phyloP scores from a whole-genome alignment of 1,284 basidiomycete species.

The Austroboletus niveus region DNA sequence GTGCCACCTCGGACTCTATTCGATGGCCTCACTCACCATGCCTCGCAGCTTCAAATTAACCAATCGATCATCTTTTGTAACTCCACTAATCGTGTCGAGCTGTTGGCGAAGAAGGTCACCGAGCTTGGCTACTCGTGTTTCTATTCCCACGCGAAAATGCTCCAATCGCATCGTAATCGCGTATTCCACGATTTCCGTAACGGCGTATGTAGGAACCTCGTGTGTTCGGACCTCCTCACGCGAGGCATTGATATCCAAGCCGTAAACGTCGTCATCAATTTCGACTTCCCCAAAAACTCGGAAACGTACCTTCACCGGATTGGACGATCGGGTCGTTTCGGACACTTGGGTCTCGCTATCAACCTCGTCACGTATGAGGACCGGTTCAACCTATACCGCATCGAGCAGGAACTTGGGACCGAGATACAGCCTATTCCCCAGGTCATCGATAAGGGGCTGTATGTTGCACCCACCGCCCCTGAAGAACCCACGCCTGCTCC shows the following conservation, averaged over 20 bases:
- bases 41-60: conserved; percentile 93
- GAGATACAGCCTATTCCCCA: conserved; percentile 97
- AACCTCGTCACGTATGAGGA: conserved; percentile 97
- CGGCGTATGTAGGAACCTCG: conserved; percentile 96
- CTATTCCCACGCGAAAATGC: conserved; percentile 99
- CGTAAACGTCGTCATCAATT: conserved; percentile 99
- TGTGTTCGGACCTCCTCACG: conserved; percentile 94
- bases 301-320: conserved; percentile 98
- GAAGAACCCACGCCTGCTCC: conserved; percentile 47
- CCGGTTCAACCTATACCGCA: conserved; percentile 95
- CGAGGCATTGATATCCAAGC: conserved; percentile 99
- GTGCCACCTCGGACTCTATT: conserved; percentile 14
- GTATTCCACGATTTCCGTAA: conserved; percentile 99
- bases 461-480: conserved; percentile 69
- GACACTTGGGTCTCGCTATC: conserved; percentile 96
- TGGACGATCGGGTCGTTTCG: conserved; percentile 96
- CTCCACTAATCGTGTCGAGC: conserved; percentile 98
- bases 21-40: conserved; percentile 5
- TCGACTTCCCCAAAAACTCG: conserved; percentile 98
- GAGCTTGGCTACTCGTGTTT: conserved; percentile 99
- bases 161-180: conserved; percentile 96
- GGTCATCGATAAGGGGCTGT: conserved; percentile 89
- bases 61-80: conserved; percentile 99
- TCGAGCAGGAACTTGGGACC: conserved; percentile 97
- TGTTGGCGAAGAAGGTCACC: conserved; percentile 98